Percentiles rank a stretch among this genome's conserved stretches.
phyloP scores from a whole-genome alignment of 345 rosid genomes.

The Salix exigua region DNA sequence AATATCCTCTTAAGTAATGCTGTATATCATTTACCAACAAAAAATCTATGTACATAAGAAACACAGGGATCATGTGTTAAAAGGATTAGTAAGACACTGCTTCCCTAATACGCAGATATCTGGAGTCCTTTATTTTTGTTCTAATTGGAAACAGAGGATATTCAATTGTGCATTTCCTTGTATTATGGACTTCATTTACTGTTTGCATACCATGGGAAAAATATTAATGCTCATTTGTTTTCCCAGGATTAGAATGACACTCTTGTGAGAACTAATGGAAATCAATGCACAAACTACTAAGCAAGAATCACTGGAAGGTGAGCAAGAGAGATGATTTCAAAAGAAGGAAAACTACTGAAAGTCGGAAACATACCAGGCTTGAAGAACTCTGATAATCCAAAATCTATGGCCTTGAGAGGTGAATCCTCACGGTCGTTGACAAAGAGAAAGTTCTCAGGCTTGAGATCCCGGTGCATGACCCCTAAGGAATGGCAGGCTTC shows the following conservation, averaged over 20 bases:
- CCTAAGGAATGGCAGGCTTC: constrained; percentile 76
- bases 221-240: neutral
- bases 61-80: neutral
- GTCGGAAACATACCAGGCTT: constrained; percentile 55
- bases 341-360: neutral
- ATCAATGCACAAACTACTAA: neutral
- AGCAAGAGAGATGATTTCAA: neutral
- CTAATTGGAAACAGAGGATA: neutral
- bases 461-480: constrained; percentile 81
- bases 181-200: neutral
- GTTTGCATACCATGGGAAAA: neutral
- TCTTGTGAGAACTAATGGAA: neutral
- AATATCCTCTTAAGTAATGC: neutral
- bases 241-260: neutral
- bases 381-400: constrained; percentile 73
- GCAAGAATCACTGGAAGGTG: neutral
- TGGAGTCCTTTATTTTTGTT: neutral
- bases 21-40: neutral
- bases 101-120: neutral
- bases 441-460: constrained; percentile 85
- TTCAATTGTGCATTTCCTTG: neutral
- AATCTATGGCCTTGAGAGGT: constrained; percentile 77
- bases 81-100: neutral
- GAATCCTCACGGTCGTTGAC: constrained; percentile 62
- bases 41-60: neutral